Evolutionary conservation across 805 yeast species (phyloP).

Genomic region (Candida vaughaniae): DNA sequence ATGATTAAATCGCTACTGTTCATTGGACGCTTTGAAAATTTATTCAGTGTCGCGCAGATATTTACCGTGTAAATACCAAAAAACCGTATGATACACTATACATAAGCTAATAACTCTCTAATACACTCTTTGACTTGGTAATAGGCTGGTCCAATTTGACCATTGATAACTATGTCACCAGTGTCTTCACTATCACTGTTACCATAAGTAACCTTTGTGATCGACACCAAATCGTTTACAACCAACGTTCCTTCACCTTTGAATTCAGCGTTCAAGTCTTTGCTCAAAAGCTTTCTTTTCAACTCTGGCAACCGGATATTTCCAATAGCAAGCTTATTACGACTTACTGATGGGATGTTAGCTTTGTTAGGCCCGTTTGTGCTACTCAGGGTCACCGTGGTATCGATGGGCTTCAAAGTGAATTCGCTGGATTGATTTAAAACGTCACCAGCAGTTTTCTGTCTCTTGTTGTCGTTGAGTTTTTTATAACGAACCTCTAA

Average conservation of each 20-base stretch:
- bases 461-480: constrained; percentile 11
- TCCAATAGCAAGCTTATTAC: constrained; percentile 69
- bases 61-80: too few species aligned
- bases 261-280: constrained; percentile 77
- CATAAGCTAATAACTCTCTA: constrained; percentile 71
- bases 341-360: background rate
- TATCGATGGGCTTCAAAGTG: constrained; percentile 25
- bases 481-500: constrained; percentile 36
- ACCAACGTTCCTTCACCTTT: constrained; percentile 91
- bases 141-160: constrained; percentile 70
- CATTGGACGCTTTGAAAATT: constrained; percentile 7
- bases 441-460: constrained; percentile 22
- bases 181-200: constrained; percentile 49
- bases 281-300: constrained; percentile 55
- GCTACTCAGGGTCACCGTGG: constrained; percentile 9
- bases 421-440: constrained; percentile 32
- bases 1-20: background rate
- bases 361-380: background rate
- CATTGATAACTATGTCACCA: constrained; percentile 85
- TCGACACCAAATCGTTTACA: constrained; percentile 72
- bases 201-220: constrained; percentile 58
- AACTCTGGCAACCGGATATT: constrained; percentile 83
- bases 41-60: too few species aligned
- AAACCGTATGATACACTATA: too few species aligned
- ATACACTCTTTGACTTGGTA: constrained; percentile 75